Base-by-base conservation (phyloP, 179 eudicot species). In the Beta lomatogona region DNA sequence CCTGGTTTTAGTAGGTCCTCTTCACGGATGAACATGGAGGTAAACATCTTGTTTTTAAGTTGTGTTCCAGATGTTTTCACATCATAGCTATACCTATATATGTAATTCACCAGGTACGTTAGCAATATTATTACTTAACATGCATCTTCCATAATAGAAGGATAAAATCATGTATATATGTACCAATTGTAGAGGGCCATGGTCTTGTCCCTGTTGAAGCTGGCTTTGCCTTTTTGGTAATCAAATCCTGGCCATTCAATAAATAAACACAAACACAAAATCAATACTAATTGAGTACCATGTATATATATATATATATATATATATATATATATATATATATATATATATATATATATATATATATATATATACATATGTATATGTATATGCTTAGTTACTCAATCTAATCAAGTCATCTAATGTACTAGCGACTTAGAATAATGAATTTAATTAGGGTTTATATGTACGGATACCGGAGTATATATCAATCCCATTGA, bases 161-260 rank as follows among this genome's bases (percentile, higher is more conserved):
- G 0, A 41, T 5, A 14, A 41, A 67, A 9, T 1, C 10, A 44
- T 15, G n/a, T 13, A 44, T 9, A 44, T 36, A 36, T 46, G n/a
- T 71, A 71, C 75, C 75, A 71, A 71, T 58, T 50, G 59, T 71
- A 71, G 9, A 71, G 75, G 10, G 75, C 36, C 75, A 71, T 71
- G 75, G 75, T 71, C 58, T 71, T 71, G 19, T 71, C 59, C 75
- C 75, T 71, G 10, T 12, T 71, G 75, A 71, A 71, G 58, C 75
- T 71, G n/a, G 75, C 3, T 22, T 71, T 71, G 16, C 36, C 75
- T 3, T 71, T 50, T 71, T 71, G 75, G 59, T 21, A 50, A 13
- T 71, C 75, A 71, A 71, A 71, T 50, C 75, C 75, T 71, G 75
- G 13, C 45, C 58, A 50, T 48, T 21, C 22, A 71, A 11, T 21